A percentile compares a stretch with the other conserved stretches of the same genome.
Conservation (phyloP, 805 yeast genomes). For the Lipomyces mesembrius region DNA sequence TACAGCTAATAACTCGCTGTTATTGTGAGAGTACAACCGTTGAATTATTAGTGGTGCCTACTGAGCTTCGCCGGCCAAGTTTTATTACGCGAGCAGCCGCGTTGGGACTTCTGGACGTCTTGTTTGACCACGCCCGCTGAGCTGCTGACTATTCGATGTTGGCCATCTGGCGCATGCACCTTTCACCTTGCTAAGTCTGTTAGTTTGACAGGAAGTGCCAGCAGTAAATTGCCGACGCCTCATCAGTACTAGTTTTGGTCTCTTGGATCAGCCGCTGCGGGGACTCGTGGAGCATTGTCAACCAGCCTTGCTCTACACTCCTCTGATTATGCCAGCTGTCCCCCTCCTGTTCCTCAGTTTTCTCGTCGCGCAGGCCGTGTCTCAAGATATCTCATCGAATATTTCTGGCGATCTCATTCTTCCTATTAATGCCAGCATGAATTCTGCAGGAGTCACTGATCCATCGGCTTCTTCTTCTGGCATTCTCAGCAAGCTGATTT, state of each 20-base stretch:
- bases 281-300: no score
- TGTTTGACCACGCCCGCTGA: not conserved
- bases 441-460: not conserved
- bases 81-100: not conserved
- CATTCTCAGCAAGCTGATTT: slow-evolving; percentile 8
- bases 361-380: not conserved
- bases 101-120: not conserved
- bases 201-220: no score
- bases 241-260: not conserved
- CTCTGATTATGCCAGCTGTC: not conserved
- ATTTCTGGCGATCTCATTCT: not conserved
- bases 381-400: not conserved
- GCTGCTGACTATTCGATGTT: not conserved
- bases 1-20: not conserved
- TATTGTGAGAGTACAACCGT: not conserved
- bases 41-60: not conserved
- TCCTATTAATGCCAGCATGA: not conserved
- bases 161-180: no score
- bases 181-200: no score
- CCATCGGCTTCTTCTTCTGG: not conserved
- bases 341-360: not conserved
- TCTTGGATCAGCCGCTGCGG: not conserved
- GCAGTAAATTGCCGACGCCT: not conserved
- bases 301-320: no score
- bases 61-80: not conserved